Percentiles rank a stretch among this genome's conserved stretches.
Conservation (phyloP, 2,329 filamentous ascomycete genomes). For the Diplodia intermedia region DNA sequence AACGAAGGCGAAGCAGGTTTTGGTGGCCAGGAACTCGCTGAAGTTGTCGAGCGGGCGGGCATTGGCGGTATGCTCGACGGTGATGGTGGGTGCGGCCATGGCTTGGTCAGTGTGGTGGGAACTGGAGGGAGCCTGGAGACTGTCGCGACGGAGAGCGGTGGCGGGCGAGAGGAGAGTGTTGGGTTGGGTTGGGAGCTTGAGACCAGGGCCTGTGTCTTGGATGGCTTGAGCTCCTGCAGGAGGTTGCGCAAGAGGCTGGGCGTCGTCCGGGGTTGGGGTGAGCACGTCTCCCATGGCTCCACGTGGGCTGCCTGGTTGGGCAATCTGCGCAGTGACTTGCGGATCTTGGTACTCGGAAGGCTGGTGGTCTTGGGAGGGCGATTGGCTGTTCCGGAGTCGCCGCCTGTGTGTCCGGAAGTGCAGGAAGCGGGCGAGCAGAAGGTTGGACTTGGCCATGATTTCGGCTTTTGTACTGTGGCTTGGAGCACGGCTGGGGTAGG, state of each 20-base stretch:
- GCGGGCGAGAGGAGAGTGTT: not conserved
- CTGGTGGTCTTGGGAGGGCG: not conserved
- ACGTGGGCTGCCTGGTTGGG: slow-evolving; percentile 30
- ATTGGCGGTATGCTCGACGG: slow-evolving; percentile 16
- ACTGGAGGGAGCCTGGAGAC: not conserved
- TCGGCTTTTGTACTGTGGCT: slow-evolving; percentile 11
- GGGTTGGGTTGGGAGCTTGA: slow-evolving; percentile 9
- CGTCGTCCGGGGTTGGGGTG: slow-evolving; percentile 13
- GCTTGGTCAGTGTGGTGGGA: not conserved
- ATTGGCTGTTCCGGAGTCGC: not conserved
- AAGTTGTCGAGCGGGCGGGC: slow-evolving; percentile 13
- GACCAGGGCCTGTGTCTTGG: slow-evolving; percentile 7
- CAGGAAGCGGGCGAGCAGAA: not conserved
- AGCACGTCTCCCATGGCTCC: slow-evolving; percentile 31
- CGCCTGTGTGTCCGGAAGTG: not conserved
- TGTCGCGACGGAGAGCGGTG: slow-evolving; percentile 3
- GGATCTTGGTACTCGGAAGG: not conserved
- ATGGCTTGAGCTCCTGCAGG: slow-evolving; percentile 9
- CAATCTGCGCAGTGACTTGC: slow-evolving; percentile 7
- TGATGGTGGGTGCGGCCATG: slow-evolving; percentile 19
- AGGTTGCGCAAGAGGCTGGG: slow-evolving; percentile 5
- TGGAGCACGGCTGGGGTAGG: slow-evolving; percentile 26
- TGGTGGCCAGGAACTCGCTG: slow-evolving; percentile 24
- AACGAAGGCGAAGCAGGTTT: slow-evolving; percentile 30
- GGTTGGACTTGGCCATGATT: slow-evolving; percentile 1